These are phyloP conservation scores for Neurospora africana DNA, from an alignment of 495 filamentous ascomycete species.

Conservation along the genomic window DNA sequence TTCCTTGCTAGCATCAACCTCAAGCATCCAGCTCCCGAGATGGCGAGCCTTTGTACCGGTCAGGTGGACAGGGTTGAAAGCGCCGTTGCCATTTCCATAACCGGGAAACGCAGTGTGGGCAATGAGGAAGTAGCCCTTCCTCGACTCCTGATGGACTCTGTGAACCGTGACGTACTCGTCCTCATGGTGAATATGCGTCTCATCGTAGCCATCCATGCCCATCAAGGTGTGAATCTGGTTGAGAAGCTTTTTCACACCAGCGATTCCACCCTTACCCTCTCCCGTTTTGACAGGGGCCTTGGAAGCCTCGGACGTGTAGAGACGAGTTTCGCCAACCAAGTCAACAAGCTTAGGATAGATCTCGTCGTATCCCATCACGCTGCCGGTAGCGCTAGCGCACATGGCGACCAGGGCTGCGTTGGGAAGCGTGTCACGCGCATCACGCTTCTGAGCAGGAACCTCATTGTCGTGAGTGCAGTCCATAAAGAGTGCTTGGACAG, in stretches of 20 bases:
- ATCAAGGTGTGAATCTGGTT: conserved; percentile 89
- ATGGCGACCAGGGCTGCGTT: conserved; percentile 90
- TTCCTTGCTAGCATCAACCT: conserved; percentile 62
- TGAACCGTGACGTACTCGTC: conserved; percentile 94
- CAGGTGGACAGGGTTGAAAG: conserved; percentile 65
- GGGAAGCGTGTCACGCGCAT: conserved; percentile 89
- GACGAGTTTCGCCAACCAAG: conserved; percentile 74
- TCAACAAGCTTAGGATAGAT: conserved; percentile 87
- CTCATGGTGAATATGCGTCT: conserved; percentile 95
- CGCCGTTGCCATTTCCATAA: conserved; percentile 67
- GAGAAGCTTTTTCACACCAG: conserved; percentile 76
- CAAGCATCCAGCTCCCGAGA: conserved; percentile 79
- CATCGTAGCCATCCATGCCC: conserved; percentile 86
- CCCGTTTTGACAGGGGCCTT: conserved; percentile 46
- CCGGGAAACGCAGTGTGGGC: conserved; percentile 92
- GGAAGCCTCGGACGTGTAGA: conserved; percentile 67
- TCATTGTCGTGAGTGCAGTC: conserved; percentile 99
- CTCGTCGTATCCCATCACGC: conserved; percentile 98
- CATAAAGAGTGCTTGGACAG: conserved; percentile 93
- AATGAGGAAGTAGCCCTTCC: conserved; percentile 89
- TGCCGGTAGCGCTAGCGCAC: conserved; percentile 88
- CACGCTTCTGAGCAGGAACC: conserved; percentile 87
- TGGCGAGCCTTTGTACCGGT: conserved; percentile 64
- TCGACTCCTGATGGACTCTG: conserved; percentile 76
- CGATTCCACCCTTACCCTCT: conserved; percentile 68